Evolutionary conservation across 176 grass and related monocot species (phyloP).

Genomic region (Tillandsia leiboldiana): DNA sequence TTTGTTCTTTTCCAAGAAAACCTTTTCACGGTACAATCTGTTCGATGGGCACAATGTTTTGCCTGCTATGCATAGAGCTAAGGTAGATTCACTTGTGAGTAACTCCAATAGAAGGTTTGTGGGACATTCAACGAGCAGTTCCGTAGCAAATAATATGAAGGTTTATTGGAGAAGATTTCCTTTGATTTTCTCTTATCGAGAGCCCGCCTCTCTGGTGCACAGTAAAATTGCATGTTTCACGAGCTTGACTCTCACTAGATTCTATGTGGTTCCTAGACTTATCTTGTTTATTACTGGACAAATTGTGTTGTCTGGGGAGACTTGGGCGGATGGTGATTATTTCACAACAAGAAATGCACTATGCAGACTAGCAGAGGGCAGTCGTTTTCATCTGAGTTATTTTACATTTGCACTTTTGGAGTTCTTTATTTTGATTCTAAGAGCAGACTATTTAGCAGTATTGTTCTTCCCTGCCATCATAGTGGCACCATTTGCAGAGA

Average conservation of each 20-base stretch:
- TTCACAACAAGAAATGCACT: constrained; percentile 44
- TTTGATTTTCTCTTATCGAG: constrained; percentile 19
- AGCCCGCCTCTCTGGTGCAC: constrained; percentile 30
- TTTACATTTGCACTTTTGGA: constrained; percentile 58
- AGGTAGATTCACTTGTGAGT: constrained; percentile 21
- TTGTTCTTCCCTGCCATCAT: constrained; percentile 77
- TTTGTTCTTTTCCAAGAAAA: constrained; percentile 33
- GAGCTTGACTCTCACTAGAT: constrained; percentile 59
- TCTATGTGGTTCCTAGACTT: constrained; percentile 52
- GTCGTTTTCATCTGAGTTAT: constrained; percentile 55
- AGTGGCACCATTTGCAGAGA: constrained; percentile 78
- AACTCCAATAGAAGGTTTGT: constrained; percentile 35
- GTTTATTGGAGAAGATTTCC: constrained; percentile 56
- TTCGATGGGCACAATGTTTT: not conserved
- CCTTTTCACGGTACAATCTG: constrained; percentile 31
- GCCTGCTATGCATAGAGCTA: constrained; percentile 20
- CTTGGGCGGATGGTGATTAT: constrained; percentile 68
- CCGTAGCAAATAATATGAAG: constrained; percentile 37
- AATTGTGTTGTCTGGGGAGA: constrained; percentile 38
- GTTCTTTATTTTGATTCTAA: constrained; percentile 63
- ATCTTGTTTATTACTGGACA: constrained; percentile 53
- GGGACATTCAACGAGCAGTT: constrained; percentile 36
- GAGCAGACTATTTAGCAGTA: constrained; percentile 69
- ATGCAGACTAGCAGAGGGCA: constrained; percentile 62
- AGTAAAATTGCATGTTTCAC: constrained; percentile 48